Conservation (phyloP, 2,329 filamentous ascomycete species). For the Amauroascus verrucosus region DNA sequence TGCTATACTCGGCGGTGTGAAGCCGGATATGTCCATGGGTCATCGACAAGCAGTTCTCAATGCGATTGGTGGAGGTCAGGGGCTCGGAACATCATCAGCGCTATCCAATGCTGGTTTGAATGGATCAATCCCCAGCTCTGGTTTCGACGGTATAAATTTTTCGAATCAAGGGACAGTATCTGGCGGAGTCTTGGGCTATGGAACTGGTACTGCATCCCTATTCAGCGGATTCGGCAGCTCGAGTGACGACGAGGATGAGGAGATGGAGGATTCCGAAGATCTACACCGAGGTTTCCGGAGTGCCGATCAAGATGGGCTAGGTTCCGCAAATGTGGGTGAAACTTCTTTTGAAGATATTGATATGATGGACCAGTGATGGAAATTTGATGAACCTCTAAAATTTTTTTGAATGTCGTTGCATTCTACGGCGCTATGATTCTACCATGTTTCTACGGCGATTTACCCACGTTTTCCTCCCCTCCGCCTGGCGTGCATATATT, state of each 20-base stretch:
- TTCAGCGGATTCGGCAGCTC: conserved; percentile 88
- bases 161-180: conserved; percentile 55
- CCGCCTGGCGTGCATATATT: conserved; percentile 4
- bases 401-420: not conserved
- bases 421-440: not conserved
- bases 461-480: conserved; percentile 8
- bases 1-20: conserved; percentile 90
- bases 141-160: conserved; percentile 52
- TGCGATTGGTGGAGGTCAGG: conserved; percentile 48
- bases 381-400: not conserved
- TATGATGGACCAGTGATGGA: conserved; percentile 47
- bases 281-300: conserved; percentile 38
- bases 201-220: conserved; percentile 54
- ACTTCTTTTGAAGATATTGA: conserved; percentile 51
- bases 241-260: conserved; percentile 92
- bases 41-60: conserved; percentile 60
- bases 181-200: conserved; percentile 61
- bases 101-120: conserved; percentile 74
- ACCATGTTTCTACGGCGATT: not conserved
- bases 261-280: conserved; percentile 58
- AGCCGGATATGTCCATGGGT: conserved; percentile 78
- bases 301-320: conserved; percentile 37
- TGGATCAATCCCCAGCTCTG: conserved; percentile 45
- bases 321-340: conserved; percentile 58
- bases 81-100: conserved; percentile 51